Base-by-base conservation (phyloP, 768 basidiomycete species). In the Phylloporus sp. region DNA sequence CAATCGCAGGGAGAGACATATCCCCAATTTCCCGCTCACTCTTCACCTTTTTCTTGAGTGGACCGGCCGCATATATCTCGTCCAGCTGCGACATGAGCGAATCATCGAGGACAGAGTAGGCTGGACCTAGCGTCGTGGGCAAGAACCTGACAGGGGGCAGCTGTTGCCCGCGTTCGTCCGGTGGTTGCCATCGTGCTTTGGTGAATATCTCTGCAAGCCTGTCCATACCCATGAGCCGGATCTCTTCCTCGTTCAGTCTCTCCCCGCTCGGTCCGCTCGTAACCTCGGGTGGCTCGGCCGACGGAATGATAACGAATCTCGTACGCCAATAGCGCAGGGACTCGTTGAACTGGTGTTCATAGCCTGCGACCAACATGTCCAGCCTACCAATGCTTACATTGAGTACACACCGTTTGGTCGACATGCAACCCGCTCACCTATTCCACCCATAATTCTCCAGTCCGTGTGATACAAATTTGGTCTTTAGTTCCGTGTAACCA, bases 261-360 rank as follows among this genome's bases (percentile, higher is more conserved):
- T 95, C 93, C 1, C 86, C 88, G 2, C 78, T 77, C 0, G 86
- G 77, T 0, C 84, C 82, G 12, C 74, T 71, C 39, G 72, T 77
- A 2, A 76, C 64, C 29, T 75, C 71, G 4, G 80, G 91, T 53
- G 82, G 77, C 32, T 91, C 87, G 13, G 80, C 75, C 0, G 91
- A 86, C 0, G 95, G 95, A 26, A 99, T 88, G 18, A 99, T 84
- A 23, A 98, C 78, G 66, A 97, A 97, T 20, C 95, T 79, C 0
- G 94, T 97, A 12, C 95, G 80, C 91, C 95, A 97, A 61, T 95
- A 95, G 41, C 90, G 82, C 28, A 95, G 74, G 2, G 88, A 85
- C 53, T 92, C 89, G 60, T 82, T 82, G 65, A 89, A 85, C 45
- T 86, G 77, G 54, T 84, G 82, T 61, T 92, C 87, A 59, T 92